These are phyloP conservation scores for Chaetothyriales sp. DNA, from an alignment of 2,329 filamentous ascomycete genomes.

Conservation along the genomic window DNA sequence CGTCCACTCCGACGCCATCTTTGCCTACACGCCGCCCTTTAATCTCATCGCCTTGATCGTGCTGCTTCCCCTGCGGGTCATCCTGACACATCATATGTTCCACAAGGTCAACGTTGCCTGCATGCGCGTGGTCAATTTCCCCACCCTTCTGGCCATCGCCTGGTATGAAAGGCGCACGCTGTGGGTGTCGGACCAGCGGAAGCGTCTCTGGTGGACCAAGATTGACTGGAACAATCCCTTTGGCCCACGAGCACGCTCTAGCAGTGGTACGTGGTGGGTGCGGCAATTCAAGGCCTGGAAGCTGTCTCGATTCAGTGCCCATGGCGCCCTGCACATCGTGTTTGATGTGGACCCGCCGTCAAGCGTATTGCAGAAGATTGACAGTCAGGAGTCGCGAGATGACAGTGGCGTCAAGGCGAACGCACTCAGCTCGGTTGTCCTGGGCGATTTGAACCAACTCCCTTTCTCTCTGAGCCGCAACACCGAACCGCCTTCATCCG, in stretches of 20 bases:
- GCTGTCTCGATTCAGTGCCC: slow-evolving; percentile 52
- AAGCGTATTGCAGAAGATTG: slow-evolving; percentile 39
- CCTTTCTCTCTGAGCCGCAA: background rate
- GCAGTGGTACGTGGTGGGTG: background rate
- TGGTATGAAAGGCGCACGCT: slow-evolving; percentile 54
- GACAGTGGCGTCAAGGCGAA: background rate
- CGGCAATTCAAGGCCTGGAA: slow-evolving; percentile 44
- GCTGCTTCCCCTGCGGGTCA: slow-evolving; percentile 60
- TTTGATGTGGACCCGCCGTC: slow-evolving; percentile 58
- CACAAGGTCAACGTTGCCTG: slow-evolving; percentile 75
- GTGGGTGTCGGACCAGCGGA: slow-evolving; percentile 32
- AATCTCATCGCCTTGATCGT: slow-evolving; percentile 64
- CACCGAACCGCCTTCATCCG: background rate
- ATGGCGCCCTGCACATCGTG: slow-evolving; percentile 56
- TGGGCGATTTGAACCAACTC: background rate
- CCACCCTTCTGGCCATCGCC: slow-evolving; percentile 56
- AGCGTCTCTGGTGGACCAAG: slow-evolving; percentile 1
- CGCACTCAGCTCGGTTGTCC: background rate
- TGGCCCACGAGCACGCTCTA: slow-evolving; percentile 5
- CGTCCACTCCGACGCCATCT: slow-evolving; percentile 70
- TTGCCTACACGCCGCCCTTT: slow-evolving; percentile 69
- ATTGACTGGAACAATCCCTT: slow-evolving; percentile 13
- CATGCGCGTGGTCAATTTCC: slow-evolving; percentile 60
- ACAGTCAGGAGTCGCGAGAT: slow-evolving; percentile 11
- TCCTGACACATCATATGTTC: slow-evolving; percentile 71